Conservation (phyloP, 2,329 filamentous ascomycete species). For the Venturia pyrina region DNA sequence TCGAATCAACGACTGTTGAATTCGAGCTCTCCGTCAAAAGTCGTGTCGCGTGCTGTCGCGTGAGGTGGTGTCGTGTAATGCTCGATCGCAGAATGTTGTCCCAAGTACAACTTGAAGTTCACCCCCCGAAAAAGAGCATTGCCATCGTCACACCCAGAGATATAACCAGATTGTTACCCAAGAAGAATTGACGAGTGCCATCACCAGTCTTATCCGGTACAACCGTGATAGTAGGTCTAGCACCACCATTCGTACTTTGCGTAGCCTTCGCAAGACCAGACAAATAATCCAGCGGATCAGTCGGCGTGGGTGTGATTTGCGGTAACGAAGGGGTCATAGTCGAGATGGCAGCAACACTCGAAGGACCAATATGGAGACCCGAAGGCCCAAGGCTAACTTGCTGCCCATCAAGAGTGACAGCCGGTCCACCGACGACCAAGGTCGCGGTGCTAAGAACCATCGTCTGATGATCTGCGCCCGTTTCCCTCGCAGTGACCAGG, state of each 20-base stretch:
- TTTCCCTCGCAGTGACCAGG: neutral
- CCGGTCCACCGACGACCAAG: neutral
- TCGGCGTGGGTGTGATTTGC: neutral
- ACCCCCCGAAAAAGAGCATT: neutral
- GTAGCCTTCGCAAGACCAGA: neutral
- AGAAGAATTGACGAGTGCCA: neutral
- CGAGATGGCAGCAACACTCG: neutral
- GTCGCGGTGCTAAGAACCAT: constrained; percentile 6
- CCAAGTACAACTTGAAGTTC: neutral
- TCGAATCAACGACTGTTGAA: too few relatives aligned
- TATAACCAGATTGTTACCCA: neutral
- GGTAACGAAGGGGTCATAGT: neutral
- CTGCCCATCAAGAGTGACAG: neutral
- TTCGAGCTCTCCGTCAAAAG: too few relatives aligned
- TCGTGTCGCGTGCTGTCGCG: too few relatives aligned
- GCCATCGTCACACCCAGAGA: neutral
- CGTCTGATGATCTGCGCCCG: neutral
- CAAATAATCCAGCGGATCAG: neutral
- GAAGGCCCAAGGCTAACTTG: neutral
- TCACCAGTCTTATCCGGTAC: neutral
- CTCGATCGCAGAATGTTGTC: neutral
- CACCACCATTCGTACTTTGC: neutral
- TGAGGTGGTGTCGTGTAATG: neutral
- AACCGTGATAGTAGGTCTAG: neutral
- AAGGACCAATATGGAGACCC: neutral